Conservation (phyloP, 1,284 basidiomycete species). For the Chalciporus sp. region DNA sequence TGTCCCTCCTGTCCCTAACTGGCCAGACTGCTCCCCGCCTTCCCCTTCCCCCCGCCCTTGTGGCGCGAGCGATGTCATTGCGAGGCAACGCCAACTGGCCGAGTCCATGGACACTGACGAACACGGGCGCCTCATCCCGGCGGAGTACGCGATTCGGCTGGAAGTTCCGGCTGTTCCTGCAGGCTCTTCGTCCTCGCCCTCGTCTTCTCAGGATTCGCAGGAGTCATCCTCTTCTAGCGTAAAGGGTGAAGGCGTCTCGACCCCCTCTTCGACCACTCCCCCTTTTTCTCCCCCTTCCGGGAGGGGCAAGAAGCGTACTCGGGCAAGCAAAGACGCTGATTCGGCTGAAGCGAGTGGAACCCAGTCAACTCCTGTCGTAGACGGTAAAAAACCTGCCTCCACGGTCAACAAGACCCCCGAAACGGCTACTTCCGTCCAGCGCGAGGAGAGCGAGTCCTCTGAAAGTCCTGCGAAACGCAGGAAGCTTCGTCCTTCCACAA, state of each 20-base stretch:
- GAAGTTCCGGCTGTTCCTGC: neutral
- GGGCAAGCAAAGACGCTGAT: conserved; percentile 11
- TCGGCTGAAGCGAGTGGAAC: neutral
- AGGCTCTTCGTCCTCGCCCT: neutral
- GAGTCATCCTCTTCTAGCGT: neutral
- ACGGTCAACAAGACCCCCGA: neutral
- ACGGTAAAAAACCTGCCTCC: neutral
- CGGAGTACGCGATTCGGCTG: neutral
- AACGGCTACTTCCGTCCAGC: conserved; percentile 5
- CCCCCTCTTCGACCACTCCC: conserved; percentile 2
- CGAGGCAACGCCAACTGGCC: conserved; percentile 12
- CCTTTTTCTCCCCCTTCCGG: conserved; percentile 8
- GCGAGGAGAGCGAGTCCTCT: neutral
- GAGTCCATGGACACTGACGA: conserved; percentile 11
- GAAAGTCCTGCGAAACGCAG: conserved; percentile 19
- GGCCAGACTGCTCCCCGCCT: conserved; percentile 10
- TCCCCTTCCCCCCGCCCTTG: neutral
- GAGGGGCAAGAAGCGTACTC: conserved; percentile 21
- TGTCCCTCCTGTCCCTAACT: conserved; percentile 4
- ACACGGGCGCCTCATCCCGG: conserved; percentile 12
- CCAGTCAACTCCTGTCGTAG: neutral
- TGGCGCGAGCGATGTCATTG: conserved; percentile 6
- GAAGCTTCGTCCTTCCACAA: conserved; percentile 9
- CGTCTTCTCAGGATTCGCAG: neutral
- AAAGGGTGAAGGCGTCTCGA: neutral